Evolutionary conservation across 2,329 filamentous ascomycete genomes (phyloP).

Genomic region (Emydomyces testavorans): DNA sequence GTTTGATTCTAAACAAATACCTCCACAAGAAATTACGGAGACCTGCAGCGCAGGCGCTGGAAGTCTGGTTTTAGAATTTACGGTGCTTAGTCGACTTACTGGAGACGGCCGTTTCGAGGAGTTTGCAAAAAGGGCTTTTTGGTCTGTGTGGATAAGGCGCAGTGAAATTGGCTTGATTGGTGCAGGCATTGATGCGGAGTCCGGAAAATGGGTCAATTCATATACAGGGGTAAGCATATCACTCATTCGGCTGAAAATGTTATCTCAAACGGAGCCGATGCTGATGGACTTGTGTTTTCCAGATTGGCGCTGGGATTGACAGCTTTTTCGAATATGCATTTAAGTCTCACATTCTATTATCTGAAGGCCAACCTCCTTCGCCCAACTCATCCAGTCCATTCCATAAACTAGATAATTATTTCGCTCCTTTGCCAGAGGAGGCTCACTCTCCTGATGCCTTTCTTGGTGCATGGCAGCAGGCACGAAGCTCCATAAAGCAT

Average conservation of each 20-base stretch:
- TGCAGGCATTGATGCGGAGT: conserved; percentile 83
- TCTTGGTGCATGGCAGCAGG: conserved; percentile 68
- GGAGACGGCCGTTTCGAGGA: conserved; percentile 81
- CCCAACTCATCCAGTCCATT: conserved; percentile 32
- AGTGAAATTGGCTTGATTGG: conserved; percentile 81
- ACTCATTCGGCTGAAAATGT: background rate
- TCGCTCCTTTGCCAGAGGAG: conserved; percentile 50
- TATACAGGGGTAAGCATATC: conserved; percentile 54
- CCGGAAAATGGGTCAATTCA: conserved; percentile 74
- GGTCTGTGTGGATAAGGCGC: conserved; percentile 85
- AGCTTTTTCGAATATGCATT: conserved; percentile 98
- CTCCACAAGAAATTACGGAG: conserved; percentile 66
- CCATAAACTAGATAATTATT: conserved; percentile 51
- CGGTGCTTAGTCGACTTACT: conserved; percentile 75
- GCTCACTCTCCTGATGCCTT: conserved; percentile 68
- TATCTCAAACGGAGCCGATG: background rate
- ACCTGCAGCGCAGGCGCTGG: conserved; percentile 96
- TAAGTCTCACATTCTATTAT: conserved; percentile 84
- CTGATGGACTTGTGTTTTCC: conserved; percentile 13
- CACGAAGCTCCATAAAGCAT: conserved; percentile 75
- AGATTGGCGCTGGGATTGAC: conserved; percentile 88
- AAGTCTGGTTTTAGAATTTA: conserved; percentile 86
- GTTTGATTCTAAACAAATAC: conserved; percentile 16
- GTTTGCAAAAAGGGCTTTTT: conserved; percentile 82
- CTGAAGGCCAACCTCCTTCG: conserved; percentile 47